Base-by-base conservation (phyloP, 176 grass and related monocot species). In the Eleusine indica region DNA sequence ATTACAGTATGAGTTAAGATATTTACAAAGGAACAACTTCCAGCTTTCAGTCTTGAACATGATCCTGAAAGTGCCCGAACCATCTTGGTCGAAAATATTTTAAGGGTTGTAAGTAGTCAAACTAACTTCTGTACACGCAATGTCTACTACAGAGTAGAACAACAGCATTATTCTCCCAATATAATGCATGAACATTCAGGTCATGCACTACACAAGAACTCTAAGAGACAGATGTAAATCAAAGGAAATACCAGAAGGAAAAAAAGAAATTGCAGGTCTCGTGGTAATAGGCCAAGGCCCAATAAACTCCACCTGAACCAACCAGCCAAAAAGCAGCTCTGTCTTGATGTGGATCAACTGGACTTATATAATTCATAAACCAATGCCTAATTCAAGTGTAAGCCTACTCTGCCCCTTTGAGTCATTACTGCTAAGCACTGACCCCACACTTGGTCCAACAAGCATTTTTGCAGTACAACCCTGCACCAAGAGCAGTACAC, bases 161-260 rank as follows among this genome's bases (percentile, higher is more conserved):
- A 57, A 2, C 41, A 67, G 18, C 54, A 70, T 19, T 43, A 70
- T 70, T 12, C 10, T 70, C 28, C 12, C 53, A 25, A 61, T 70
- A 61, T 22, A 14, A 11, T 73, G 19, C 3, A 61, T 66, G 63
- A 65, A 32, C 28, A 30, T 62, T 62, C n/a, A 62, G 58, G 61
- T 13, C 25, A 64, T 7, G 30, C 4, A 35, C 63, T 37, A 35
- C 9, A 64, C 25, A 64, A 3, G 11, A 83, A 64, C 18, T 58
- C 42, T 42, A 83, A 12, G 29, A 64, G 70, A 63, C 47, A 30
- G 61, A 64, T 13, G 25, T 30, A 74, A 29, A 62, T 14, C n/a
- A 69, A 62, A 73, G 51, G 28, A 75, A 66, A 30, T 5, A 61
- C 74, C 49, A 64, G n/a, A 75, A 73, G 29, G 35, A 58, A 35